Conservation (phyloP, 306 rosid genomes). For the Castanea mollissima region DNA sequence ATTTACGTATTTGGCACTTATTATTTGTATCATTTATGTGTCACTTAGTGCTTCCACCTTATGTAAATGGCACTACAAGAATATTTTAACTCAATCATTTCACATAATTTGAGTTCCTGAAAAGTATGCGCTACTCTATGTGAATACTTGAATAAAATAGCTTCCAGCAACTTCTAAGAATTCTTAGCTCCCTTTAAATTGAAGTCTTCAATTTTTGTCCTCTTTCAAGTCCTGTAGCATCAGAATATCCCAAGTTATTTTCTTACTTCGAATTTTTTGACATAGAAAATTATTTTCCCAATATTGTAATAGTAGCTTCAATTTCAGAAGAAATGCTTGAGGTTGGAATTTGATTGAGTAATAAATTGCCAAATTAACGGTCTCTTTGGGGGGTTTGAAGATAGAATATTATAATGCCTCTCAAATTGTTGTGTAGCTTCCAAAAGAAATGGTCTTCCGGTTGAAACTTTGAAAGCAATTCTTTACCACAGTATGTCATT, state of each 20-base stretch:
- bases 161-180: neutral
- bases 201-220: neutral
- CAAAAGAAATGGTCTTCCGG: neutral
- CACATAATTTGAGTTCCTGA: constrained; percentile 2
- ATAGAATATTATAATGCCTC: too few relatives aligned
- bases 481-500: neutral
- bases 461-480: neutral
- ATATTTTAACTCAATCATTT: constrained; percentile 3
- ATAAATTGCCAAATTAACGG: neutral
- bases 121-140: constrained; percentile 16
- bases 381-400: neutral
- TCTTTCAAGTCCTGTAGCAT: neutral
- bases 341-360: neutral
- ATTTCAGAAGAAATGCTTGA: neutral
- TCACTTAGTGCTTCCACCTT: constrained; percentile 15
- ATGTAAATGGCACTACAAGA: constrained; percentile 28
- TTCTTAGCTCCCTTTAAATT: neutral
- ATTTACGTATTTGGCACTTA: constrained; percentile 15
- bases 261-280: too few relatives aligned
- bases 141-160: neutral
- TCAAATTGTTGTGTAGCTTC: neutral
- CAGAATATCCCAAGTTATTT: neutral
- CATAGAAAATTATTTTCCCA: neutral
- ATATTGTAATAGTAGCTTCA: neutral
- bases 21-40: constrained; percentile 27